Base-by-base conservation (phyloP, 75 land plant species). In the Azolla pinnata region DNA sequence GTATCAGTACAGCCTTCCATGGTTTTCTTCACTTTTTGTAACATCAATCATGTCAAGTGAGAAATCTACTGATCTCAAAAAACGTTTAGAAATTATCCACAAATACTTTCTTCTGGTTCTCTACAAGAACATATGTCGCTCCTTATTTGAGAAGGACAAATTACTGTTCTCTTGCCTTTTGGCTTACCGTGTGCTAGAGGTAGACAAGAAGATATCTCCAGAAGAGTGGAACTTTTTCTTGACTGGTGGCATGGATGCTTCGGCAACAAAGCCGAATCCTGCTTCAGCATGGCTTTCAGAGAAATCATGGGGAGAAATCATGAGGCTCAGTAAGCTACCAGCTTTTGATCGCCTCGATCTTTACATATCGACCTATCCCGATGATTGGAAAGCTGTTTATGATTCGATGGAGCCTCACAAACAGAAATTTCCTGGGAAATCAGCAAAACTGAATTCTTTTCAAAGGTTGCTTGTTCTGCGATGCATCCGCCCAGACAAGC, bases 1-100 rank as follows among this genome's bases (percentile, higher is more conserved):
- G 75, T 73, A 73, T 38, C 75, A 73, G 26, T 73, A 73, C 35
- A 73, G 70, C 33, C 54, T 73, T 1, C 75, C 75, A 23, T 73
- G 75, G 75, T 73, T 73, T 67, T 70, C 69, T 14, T 59, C 75
- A 0, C 64, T 73, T 0, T 73, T 73, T 32, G 55, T 73, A 4
- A 47, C 29, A n/a, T 73, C 75, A 0, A 73, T 73, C 54, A 56
- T 53, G 21, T 47, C 56, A 24, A 66, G 70, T 21, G 65, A 67
- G 24, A 73, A 67, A 54, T 21, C 54, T 10, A 16, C 64, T 0
- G 53, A 73, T 44, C 46, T 73, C 8, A 49, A 19, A 2, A 60
- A 32, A 61, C 70, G 75, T 0, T 46, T 73, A 16, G 65, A 38
- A 16, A 60, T 61, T 31, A 73, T 73, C 33, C 58, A 59, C 30